Evolutionary conservation across 2,329 filamentous ascomycete genomes (phyloP).

Genomic region (Pseudomassariella vexata): DNA sequence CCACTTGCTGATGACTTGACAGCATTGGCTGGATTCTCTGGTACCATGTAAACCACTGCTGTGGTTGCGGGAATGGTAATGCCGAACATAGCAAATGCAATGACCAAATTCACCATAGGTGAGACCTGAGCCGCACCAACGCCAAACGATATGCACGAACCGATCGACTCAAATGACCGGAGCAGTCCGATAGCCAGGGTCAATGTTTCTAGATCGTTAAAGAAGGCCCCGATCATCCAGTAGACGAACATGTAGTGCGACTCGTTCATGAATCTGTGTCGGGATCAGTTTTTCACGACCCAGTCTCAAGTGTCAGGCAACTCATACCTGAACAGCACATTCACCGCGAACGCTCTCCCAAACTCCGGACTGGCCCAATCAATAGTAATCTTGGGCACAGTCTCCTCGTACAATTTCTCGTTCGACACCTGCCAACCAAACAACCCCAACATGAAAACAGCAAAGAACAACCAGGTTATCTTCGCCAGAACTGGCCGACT

Average conservation of each 20-base stretch:
- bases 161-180: constrained; percentile 41
- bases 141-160: constrained; percentile 39
- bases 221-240: constrained; percentile 44
- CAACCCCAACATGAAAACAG: constrained; percentile 20
- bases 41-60: no score
- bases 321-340: constrained; percentile 37
- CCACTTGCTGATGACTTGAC: no score
- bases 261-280: constrained; percentile 39
- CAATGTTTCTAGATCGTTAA: constrained; percentile 44
- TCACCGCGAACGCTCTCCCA: constrained; percentile 39
- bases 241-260: constrained; percentile 46
- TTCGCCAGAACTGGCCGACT: constrained; percentile 36
- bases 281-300: constrained; percentile 1
- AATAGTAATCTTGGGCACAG: constrained; percentile 30
- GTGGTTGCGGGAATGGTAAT: no score
- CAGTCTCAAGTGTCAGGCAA: constrained; percentile 1
- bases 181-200: constrained; percentile 41
- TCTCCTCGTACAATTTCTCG: constrained; percentile 36
- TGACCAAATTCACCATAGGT: no score
- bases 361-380: constrained; percentile 40
- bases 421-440: constrained; percentile 44
- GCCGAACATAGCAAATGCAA: no score
- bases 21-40: no score
- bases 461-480: constrained; percentile 33
- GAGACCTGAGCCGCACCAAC: constrained; percentile 39